These are phyloP conservation scores for Tolypocladium endophyticum DNA, from an alignment of 2,329 filamentous ascomycete genomes.

Conservation along the genomic window DNA sequence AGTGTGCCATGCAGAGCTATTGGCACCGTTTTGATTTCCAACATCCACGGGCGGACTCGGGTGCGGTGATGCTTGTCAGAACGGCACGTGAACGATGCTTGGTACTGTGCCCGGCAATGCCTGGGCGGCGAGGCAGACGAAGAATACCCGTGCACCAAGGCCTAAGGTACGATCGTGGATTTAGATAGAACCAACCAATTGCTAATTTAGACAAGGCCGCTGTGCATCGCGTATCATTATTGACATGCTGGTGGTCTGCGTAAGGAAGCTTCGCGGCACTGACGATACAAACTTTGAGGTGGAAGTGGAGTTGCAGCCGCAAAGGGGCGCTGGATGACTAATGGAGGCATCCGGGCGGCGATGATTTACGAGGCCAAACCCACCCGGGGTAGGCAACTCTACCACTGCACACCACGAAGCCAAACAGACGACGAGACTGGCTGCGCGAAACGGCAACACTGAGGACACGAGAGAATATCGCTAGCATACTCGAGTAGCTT, in stretches of 20 bases:
- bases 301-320: background rate
- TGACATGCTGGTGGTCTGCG: background rate
- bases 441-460: slow-evolving; percentile 5
- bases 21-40: background rate
- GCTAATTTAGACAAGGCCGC: background rate
- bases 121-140: background rate
- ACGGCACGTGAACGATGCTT: background rate
- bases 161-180: background rate
- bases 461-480: slow-evolving; percentile 1
- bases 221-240: background rate
- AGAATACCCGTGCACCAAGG: background rate
- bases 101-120: background rate
- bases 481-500: background rate
- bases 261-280: background rate
- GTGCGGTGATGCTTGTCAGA: background rate
- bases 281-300: background rate
- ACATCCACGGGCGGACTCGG: background rate
- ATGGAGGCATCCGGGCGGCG: background rate
- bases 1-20: background rate
- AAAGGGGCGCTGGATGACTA: slow-evolving; percentile 2
- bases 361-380: slow-evolving; percentile 10
- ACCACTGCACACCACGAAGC: slow-evolving; percentile 24
- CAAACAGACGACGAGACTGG: slow-evolving; percentile 10
- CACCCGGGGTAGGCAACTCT: slow-evolving; percentile 22
- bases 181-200: background rate